Evolutionary conservation across 192 early-diverging fungal genomes (phyloP).

Genomic region (Coemansia sp.): DNA sequence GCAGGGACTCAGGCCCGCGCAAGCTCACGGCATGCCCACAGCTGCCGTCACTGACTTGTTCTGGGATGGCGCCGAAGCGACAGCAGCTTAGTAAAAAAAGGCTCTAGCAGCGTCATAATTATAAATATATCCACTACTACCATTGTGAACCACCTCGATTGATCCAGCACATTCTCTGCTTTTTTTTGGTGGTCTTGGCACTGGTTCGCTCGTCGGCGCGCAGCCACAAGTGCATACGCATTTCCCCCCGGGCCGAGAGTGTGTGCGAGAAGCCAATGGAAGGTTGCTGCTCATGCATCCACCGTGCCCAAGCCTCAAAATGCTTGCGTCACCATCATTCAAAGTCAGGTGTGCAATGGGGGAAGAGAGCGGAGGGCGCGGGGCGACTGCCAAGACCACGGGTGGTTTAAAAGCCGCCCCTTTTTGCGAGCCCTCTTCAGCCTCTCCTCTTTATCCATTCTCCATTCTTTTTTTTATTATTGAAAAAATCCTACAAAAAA

Average conservation of each 20-base stretch:
- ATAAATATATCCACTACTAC: neutral
- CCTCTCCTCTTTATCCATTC: neutral
- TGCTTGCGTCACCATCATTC: neutral
- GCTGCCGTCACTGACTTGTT: neutral
- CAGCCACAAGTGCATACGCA: neutral
- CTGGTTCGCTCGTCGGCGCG: neutral
- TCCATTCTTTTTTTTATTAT: neutral
- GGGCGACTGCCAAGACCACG: slow-evolving; percentile 1
- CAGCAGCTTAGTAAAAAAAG: neutral
- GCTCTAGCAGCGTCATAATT: neutral
- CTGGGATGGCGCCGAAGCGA: neutral
- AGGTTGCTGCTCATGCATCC: neutral
- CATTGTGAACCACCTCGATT: neutral
- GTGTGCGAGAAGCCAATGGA: neutral
- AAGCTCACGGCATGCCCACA: neutral
- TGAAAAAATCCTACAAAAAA: slow-evolving; percentile 1
- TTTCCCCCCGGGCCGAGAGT: neutral
- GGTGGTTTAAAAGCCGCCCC: neutral
- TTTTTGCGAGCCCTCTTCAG: neutral
- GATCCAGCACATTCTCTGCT: neutral
- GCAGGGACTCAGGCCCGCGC: neutral
- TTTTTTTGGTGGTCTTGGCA: neutral
- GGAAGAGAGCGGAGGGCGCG: neutral
- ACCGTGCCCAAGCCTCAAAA: neutral
- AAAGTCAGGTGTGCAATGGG: neutral